Evolutionary conservation across 208 protist species (phyloP), one percentile per base, ranked within the genome.

Genomic region (Acanthamoeba triangularis): DNA sequence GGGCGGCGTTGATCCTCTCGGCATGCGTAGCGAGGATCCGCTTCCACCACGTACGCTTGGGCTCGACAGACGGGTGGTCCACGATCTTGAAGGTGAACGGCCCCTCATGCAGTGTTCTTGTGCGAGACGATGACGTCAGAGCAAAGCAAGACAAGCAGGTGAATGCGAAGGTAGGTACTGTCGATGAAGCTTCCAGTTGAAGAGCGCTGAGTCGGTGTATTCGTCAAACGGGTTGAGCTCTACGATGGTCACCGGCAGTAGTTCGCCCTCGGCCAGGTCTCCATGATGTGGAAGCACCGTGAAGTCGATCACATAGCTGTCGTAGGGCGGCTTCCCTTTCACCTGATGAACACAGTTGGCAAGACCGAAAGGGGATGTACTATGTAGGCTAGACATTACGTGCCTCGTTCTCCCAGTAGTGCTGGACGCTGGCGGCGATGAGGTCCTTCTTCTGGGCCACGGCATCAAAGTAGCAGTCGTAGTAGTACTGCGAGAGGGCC

Each of bases 401-500:
- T 59, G 37, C 87, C 59, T 93, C 2, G 23, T 25, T 93, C 47
- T 93, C 87, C 87, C 87, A 93, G 35, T 49, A 94, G n/a, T 94
- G 69, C 67, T 85, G 90, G 4, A 94, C 90, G n/a, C 90, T 94
- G 8, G 16, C 25, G 37, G 37, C 67, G 30, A 94, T 56, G 11
- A 59, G 11, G 49, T 94, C 90, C 69, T 94, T 94, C 41, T 84
- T 67, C 33, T n/a, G 37, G 5, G 30, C 67, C 41, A 94, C 23
- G 14, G 30, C 67, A 25, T 78, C 90, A 84, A 94, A 94, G 69
- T 94, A 94, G 69, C 90, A 94, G 56, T 94, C 90, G 30, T 78
- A 78, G 69, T 85, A 94, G 90, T 94, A 94, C 90, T 94, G 90
- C n/a, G 90, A 94, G 35, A 94, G 67, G 67, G 90, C 90, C 5